Percentiles rank a stretch among this genome's conserved stretches.
These are phyloP conservation scores for Monotropa hypopitys DNA, from an alignment of 179 eudicot species.

Conservation along the genomic window DNA sequence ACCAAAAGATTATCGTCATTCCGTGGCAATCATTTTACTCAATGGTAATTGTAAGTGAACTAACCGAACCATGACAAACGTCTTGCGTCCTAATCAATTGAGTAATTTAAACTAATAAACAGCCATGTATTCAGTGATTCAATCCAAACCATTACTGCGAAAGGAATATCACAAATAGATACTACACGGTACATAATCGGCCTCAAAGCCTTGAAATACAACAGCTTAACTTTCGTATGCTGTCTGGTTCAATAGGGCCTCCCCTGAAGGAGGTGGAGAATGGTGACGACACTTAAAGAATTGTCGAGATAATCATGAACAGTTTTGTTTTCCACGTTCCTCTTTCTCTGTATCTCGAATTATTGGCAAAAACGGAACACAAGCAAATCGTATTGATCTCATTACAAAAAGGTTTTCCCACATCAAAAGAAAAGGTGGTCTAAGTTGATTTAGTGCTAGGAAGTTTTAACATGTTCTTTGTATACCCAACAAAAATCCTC, in stretches of 20 bases:
- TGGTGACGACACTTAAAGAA: not conserved
- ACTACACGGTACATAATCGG: not conserved
- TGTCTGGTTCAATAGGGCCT: not conserved
- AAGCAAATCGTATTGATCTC: not conserved
- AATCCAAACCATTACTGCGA: not conserved
- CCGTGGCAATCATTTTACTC: not conserved
- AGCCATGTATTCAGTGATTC: not conserved
- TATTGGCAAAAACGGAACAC: not conserved
- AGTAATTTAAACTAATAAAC: not conserved
- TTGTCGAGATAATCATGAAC: not conserved
- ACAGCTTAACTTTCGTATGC: not conserved
- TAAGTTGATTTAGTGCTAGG: not conserved
- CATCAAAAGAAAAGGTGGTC: not conserved
- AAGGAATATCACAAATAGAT: not conserved
- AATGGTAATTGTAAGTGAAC: not conserved
- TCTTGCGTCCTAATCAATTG: not conserved
- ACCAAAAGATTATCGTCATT: constrained; percentile 16
- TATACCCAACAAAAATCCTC: not conserved
- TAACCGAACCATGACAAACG: not conserved
- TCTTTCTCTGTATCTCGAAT: not conserved
- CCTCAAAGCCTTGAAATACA: not conserved
- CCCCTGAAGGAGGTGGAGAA: not conserved
- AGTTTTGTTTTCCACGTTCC: not conserved
- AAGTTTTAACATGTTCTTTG: not conserved
- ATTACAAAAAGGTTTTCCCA: not conserved